These are phyloP conservation scores for Plenodomus biglobosus DNA, from an alignment of 2,329 filamentous ascomycete species.

Conservation along the genomic window DNA sequence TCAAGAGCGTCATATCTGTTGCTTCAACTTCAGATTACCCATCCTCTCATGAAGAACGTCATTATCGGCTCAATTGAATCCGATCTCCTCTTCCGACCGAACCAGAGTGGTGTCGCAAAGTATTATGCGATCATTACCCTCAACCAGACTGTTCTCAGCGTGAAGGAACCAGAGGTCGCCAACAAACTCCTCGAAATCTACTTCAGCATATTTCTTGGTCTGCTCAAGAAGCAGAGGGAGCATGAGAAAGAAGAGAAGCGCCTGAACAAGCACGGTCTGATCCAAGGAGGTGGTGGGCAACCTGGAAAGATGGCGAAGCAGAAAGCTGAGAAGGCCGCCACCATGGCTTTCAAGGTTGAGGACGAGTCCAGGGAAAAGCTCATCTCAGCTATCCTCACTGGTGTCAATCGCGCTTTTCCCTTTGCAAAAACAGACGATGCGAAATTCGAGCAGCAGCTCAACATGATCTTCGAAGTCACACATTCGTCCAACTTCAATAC, in stretches of 20 bases:
- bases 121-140: conserved; percentile 97
- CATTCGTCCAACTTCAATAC: conserved; percentile 99
- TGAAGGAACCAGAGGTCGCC: conserved; percentile 78
- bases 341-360: conserved; percentile 48
- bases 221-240: conserved; percentile 66
- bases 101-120: conserved; percentile 83
- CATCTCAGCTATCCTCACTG: conserved; percentile 85
- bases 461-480: conserved; percentile 92
- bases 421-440: conserved; percentile 81
- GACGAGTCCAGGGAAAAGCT: conserved; percentile 84
- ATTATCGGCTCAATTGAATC: conserved; percentile 84
- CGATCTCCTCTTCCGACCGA: conserved; percentile 82
- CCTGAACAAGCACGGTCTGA: conserved; percentile 52
- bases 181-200: conserved; percentile 85
- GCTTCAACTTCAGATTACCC: conserved; percentile 83
- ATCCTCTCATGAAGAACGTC: conserved; percentile 90
- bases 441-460: conserved; percentile 83
- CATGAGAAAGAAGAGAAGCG: conserved; percentile 45
- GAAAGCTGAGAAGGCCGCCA: conserved; percentile 48
- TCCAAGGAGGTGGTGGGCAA: conserved; percentile 58
- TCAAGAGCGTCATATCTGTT: conserved; percentile 91
- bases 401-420: conserved; percentile 93
- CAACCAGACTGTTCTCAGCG: conserved; percentile 92
- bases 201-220: conserved; percentile 81
- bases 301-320: conserved; percentile 56